Evolutionary conservation across 2,329 filamentous ascomycete genomes (phyloP), one percentile per base, ranked within the genome.

Genomic region (Paraphaeosphaeria minitans): DNA sequence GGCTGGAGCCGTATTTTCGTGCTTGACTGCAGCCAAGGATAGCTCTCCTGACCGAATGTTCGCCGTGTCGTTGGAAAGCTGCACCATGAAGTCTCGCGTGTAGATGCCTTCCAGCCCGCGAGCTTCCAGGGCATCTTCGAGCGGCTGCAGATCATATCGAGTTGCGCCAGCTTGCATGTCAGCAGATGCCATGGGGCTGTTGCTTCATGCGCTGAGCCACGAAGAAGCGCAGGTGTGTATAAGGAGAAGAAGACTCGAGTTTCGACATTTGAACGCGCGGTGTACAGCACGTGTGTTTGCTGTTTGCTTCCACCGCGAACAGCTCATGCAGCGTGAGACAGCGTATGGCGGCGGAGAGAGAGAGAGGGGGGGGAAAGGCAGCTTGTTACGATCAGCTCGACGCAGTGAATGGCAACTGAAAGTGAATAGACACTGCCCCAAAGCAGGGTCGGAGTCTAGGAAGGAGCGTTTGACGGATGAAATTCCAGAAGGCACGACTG

Each of bases 41-140:
- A 53, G 19, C 24, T 42, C 41, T 35, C 51, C 51, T 19, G 27
- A 45, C 13, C 51, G 51, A 19, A 53, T 24, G 16, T 35, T 45
- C 5, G 39, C 39, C 19, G 51, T 53, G 41, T 53, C 51, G n/a
- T 45, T 27, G 21, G 51, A 42, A 13, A 53, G 41, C 39, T 37
- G 33, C 19, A 46, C 22, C 41, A 53, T 16, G 13, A 53, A 53
- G n/a, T 53, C 51, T 35, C 51, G 51, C n/a, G 51, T 46, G 27
- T 46, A 53, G n/a, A 53, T 53, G 24, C 39, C 51, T 14, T 22
- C 27, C 19, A 53, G 27, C 1, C 27, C 27, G n/a, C 31, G 51
- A 21, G 51, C 39, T 14, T n/a, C 4, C 13, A 53, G 41, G n/a
- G 51, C 51, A 35, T 53, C 51, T 24, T 53, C 51, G 19, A 53